These are phyloP conservation scores for Mortierella sp. DNA, from an alignment of 371 early-diverging fungal genomes.

Conservation along the genomic window DNA sequence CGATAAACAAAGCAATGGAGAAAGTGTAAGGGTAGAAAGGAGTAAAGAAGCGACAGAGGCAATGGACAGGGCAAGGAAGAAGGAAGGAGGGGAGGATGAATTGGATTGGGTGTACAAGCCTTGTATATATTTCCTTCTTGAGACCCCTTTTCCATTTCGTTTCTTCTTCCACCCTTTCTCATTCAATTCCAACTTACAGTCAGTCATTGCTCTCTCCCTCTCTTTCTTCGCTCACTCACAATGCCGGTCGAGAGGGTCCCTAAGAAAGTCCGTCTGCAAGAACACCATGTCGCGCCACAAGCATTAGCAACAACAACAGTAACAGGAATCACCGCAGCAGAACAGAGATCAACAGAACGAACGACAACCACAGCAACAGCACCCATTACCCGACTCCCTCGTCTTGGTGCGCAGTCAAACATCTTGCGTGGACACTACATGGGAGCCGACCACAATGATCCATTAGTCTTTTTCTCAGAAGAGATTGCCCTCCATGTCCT, in stretches of 20 bases:
- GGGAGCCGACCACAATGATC: slow-evolving; percentile 15
- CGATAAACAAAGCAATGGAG: no score
- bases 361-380: not conserved
- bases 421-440: not conserved
- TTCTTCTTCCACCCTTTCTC: not conserved
- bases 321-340: not conserved
- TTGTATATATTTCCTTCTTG: not conserved
- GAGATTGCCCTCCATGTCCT: slow-evolving; percentile 48
- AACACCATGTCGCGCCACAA: not conserved
- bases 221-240: not conserved
- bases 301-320: not conserved
- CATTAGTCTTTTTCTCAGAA: slow-evolving; percentile 46
- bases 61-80: no score
- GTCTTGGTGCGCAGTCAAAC: not conserved
- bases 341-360: not conserved
- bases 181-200: no score
- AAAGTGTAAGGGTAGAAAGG: no score
- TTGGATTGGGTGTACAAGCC: no score
- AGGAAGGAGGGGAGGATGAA: no score
- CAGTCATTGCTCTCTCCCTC: not conserved
- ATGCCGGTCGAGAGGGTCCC: not conserved
- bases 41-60: no score
- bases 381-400: not conserved
- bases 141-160: not conserved
- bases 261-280: not conserved